Evolutionary conservation across 2,329 filamentous ascomycete species (phyloP), one percentile per base, ranked within the genome.

Genomic region (Lojkania enalia): DNA sequence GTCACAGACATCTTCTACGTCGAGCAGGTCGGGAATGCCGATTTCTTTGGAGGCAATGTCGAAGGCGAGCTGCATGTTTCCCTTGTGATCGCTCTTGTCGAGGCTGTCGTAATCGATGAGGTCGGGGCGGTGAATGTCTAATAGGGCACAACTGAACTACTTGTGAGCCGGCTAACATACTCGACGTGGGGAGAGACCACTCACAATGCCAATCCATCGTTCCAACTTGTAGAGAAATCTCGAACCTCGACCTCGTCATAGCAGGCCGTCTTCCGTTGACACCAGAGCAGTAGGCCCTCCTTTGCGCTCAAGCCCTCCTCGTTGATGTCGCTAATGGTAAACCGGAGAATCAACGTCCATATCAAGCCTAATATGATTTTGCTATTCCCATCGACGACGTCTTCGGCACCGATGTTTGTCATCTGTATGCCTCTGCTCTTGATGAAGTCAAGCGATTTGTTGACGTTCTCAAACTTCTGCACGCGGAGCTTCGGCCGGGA

Each of bases 311-410:
- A 86, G 55, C 94, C 94, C 77, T 96, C 94, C 71, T 92, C 87
- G 69, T 95, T 97, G 76, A 99, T 99, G 71, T 99, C 94, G 70
- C 87, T 96, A 69, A 99, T 99, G 58, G 94, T 99, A 71, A 99
- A 99, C 39, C 94, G 83, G 56, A 96, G 77, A 85, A 99, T 99
- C 52, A 99, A 79, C 4, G 91, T 99, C 94, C 94, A 99, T 72
- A 99, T 96, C 60, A 99, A 78, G 20, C 94, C 94, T 20, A 99
- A 79, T 48, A 97, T 95, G 64, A 99, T 96, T 78, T 97, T 99
- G 58, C 88, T 83, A 71, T 97, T 99, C 25, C 94, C 94, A 70
- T 99, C 92, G 20, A 99, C 94, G 18, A 99, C 89, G 78, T 99
- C 94, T 72, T 97, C 94, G 5, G 94, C 94, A 41, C 94, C 94